These are phyloP conservation scores for Cunninghamia lanceolata DNA, from an alignment of 75 land plant species.

Conservation along the genomic window DNA sequence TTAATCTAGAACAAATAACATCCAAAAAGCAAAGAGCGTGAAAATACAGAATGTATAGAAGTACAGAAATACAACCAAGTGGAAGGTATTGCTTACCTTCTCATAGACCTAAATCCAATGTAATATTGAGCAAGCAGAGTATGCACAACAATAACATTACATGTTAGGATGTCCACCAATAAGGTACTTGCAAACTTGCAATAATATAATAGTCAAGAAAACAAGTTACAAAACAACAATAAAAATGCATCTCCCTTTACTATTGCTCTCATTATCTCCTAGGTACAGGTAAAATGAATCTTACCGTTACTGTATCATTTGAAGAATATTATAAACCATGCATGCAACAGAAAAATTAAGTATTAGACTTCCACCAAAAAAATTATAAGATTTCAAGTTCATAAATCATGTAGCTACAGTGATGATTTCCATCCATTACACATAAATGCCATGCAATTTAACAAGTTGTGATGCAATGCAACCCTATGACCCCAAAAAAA, in stretches of 20 bases:
- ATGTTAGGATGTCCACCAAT: conserved; percentile 4
- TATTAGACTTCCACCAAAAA: conserved; percentile 5
- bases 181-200: not conserved
- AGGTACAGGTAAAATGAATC: not conserved
- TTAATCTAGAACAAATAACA: not conserved
- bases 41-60: not conserved
- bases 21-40: not conserved
- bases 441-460: not conserved
- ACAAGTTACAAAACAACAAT: not conserved
- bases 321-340: not conserved
- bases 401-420: not conserved
- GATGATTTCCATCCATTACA: not conserved
- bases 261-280: not conserved
- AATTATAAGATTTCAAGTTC: not conserved
- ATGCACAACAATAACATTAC: conserved; percentile 2
- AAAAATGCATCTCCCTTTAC: not conserved
- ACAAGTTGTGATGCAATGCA: conserved; percentile 4
- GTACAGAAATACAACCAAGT: conserved; percentile 3
- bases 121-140: conserved; percentile 5
- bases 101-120: conserved; percentile 78
- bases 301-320: conserved; percentile 56
- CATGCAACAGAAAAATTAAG: not conserved
- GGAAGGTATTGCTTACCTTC: conserved; percentile 49
- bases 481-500: not conserved
- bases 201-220: not conserved